phyloP scores from a whole-genome alignment of 2,329 filamentous ascomycete genomes.

The Sclerotiophoma versabilis region DNA sequence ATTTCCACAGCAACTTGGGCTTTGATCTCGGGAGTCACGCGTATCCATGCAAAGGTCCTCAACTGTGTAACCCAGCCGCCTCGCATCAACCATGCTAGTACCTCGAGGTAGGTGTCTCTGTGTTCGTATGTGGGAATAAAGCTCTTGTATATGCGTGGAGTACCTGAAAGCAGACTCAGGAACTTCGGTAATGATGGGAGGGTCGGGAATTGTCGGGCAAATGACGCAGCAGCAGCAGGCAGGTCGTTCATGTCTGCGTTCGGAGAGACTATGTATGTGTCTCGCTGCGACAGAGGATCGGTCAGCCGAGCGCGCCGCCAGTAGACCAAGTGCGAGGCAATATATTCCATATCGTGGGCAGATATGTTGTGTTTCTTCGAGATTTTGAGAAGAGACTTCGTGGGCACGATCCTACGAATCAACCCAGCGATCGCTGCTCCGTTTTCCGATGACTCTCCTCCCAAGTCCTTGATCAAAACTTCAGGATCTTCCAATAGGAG shows the following conservation, averaged over 20 bases:
- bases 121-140: slow-evolving; percentile 89
- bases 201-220: slow-evolving; percentile 80
- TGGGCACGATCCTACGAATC: slow-evolving; percentile 65
- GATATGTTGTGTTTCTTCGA: slow-evolving; percentile 75
- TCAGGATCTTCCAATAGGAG: slow-evolving; percentile 84
- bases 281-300: slow-evolving; percentile 85
- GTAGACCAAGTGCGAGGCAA: slow-evolving; percentile 92
- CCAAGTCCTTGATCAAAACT: slow-evolving; percentile 74
- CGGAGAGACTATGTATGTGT: slow-evolving; percentile 90
- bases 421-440: slow-evolving; percentile 80
- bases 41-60: slow-evolving; percentile 87
- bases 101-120: slow-evolving; percentile 84
- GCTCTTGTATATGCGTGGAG: slow-evolving; percentile 80
- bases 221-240: slow-evolving; percentile 71
- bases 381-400: slow-evolving; percentile 74
- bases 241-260: slow-evolving; percentile 82
- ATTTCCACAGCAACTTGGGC: slow-evolving; percentile 78
- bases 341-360: slow-evolving; percentile 80
- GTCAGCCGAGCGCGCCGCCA: slow-evolving; percentile 94
- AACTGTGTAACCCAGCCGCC: slow-evolving; percentile 94
- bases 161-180: slow-evolving; percentile 80
- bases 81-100: slow-evolving; percentile 91
- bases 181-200: slow-evolving; percentile 85
- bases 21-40: slow-evolving; percentile 82
- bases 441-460: slow-evolving; percentile 75